Conservation (phyloP, 164 flowering plant species). For the Cinnamomum micranthum region DNA sequence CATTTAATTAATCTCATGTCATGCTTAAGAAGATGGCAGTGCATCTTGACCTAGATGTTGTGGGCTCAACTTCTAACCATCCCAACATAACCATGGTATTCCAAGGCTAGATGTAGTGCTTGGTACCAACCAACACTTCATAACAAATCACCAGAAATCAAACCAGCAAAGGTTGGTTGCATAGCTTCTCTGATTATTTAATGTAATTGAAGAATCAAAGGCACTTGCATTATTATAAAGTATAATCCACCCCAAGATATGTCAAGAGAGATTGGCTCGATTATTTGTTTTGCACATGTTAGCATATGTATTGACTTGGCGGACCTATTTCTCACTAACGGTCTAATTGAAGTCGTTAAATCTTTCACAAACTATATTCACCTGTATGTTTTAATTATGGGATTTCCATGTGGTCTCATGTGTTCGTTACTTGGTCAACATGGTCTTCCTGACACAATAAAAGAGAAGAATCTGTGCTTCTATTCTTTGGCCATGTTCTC, state of each 20-base stretch:
- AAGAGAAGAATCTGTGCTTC: not conserved
- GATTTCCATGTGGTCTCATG: constrained; percentile 7
- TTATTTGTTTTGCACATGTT: constrained; percentile 1
- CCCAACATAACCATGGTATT: not conserved
- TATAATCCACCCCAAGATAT: not conserved
- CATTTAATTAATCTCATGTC: too few species aligned
- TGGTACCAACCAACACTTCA: not conserved
- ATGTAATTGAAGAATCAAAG: not conserved
- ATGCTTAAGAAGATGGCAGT: not conserved
- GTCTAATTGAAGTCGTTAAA: not conserved
- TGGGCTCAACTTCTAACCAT: not conserved
- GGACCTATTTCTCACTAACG: not conserved
- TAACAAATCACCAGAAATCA: not conserved
- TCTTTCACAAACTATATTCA: not conserved
- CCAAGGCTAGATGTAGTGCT: not conserved
- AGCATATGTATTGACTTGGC: not conserved
- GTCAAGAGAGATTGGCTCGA: not conserved
- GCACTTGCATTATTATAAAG: not conserved
- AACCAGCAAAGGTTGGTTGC: not conserved
- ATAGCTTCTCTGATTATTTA: not conserved
- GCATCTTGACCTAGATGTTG: not conserved
- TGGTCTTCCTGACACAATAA: not conserved
- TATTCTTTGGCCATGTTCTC: not conserved
- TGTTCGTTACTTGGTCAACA: not conserved
- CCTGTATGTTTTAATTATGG: not conserved